Percentiles rank a stretch among this genome's conserved stretches.
Evolutionary conservation across 352 stramenopile genomes (phyloP).

Genomic region (Phytophthora pisi): DNA sequence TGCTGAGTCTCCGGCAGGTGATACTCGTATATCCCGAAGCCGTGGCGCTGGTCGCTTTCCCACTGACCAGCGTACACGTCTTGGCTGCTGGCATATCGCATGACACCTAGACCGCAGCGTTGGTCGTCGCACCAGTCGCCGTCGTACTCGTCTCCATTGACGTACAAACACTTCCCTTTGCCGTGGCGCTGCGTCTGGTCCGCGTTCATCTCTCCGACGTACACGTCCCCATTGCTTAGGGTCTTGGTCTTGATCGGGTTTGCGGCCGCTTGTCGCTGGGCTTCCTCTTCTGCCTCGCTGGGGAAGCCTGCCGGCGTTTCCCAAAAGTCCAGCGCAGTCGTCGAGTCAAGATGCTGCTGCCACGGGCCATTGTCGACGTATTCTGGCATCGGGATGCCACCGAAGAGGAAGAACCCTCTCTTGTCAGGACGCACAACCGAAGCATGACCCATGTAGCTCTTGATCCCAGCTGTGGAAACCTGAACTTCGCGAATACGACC

Average conservation of each 20-base stretch:
- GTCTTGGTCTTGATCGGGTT: slow-evolving; percentile 55
- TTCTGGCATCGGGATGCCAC: slow-evolving; percentile 33
- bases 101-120: slow-evolving; percentile 55
- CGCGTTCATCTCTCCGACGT: slow-evolving; percentile 67
- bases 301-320: slow-evolving; percentile 42
- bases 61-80: slow-evolving; percentile 63
- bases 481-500: slow-evolving; percentile 34
- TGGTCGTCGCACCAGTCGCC: slow-evolving; percentile 65
- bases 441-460: slow-evolving; percentile 59
- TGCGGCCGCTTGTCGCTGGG: slow-evolving; percentile 20
- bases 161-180: slow-evolving; percentile 67
- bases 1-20: slow-evolving; percentile 3
- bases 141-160: slow-evolving; percentile 66
- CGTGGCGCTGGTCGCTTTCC: slow-evolving; percentile 51
- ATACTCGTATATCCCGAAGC: slow-evolving; percentile 55
- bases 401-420: slow-evolving; percentile 68
- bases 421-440: slow-evolving; percentile 36
- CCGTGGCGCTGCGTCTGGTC: slow-evolving; percentile 50
- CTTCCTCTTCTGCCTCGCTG: slow-evolving; percentile 37
- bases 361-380: slow-evolving; percentile 9
- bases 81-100: slow-evolving; percentile 50
- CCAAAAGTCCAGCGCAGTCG: slow-evolving; percentile 68
- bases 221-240: slow-evolving; percentile 69
- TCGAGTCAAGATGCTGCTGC: slow-evolving; percentile 43
- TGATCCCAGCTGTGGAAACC: slow-evolving; percentile 39